phyloP scores from a whole-genome alignment of 352 stramenopile genomes.

The Phytophthora sansomeana region DNA sequence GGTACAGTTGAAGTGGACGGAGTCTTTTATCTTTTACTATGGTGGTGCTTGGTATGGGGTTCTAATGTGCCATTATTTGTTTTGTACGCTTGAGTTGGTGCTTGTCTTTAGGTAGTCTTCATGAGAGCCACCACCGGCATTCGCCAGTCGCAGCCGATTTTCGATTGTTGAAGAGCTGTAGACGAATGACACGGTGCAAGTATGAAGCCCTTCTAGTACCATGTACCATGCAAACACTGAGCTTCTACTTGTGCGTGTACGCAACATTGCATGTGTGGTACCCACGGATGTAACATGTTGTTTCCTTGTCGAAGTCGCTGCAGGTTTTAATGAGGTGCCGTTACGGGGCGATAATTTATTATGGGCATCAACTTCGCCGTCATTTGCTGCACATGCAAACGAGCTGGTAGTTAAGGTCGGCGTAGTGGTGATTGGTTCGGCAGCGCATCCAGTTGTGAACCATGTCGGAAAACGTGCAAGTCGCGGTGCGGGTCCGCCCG shows the following conservation, averaged over 20 bases:
- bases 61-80: no score
- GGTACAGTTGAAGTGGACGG: conserved; percentile 15
- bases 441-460: not conserved
- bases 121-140: conserved; percentile 1
- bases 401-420: not conserved
- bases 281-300: no score
- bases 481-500: conserved; percentile 80
- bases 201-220: not conserved
- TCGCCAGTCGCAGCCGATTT: conserved; percentile 18
- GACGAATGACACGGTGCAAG: not conserved
- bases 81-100: no score
- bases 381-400: not conserved
- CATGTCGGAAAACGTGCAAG: conserved; percentile 89
- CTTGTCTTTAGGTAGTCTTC: not conserved
- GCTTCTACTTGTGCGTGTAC: no score
- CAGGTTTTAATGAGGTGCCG: conserved; percentile 15
- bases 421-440: not conserved
- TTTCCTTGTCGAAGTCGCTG: not conserved
- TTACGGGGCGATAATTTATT: conserved; percentile 28
- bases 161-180: conserved; percentile 2
- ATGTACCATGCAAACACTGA: not conserved
- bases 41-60: no score
- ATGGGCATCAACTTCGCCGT: conserved; percentile 7
- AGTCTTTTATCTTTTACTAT: no score
- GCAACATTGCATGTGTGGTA: no score